These are phyloP conservation scores for Limnomonas spitsbergensis DNA, from an alignment of 139 green algal genomes.

Conservation along the genomic window DNA sequence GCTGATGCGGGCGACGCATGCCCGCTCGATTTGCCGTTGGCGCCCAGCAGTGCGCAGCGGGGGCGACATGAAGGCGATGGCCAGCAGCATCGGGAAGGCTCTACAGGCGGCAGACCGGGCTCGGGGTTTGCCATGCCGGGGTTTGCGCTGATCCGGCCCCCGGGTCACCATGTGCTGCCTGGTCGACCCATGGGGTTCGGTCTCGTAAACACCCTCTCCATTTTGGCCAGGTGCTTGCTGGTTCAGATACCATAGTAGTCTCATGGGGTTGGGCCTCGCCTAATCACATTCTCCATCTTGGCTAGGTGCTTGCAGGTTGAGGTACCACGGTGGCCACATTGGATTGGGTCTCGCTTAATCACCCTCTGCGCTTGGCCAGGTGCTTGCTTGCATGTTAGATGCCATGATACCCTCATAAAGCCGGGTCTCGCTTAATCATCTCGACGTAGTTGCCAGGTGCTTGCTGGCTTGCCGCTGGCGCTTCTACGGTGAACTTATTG, in stretches of 20 bases:
- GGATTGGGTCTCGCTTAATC: too few relatives aligned
- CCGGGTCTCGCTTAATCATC: too few relatives aligned
- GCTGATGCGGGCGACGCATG: too few relatives aligned
- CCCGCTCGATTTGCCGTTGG: too few relatives aligned
- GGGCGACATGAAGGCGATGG: neutral
- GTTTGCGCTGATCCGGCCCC: conserved; percentile 78
- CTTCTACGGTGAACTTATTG: too few relatives aligned
- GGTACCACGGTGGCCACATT: neutral
- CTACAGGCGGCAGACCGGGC: neutral
- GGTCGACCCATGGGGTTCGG: conserved; percentile 85
- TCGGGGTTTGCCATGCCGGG: conserved; percentile 22
- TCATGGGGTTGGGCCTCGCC: neutral
- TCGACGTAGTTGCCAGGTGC: neutral
- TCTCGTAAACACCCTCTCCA: conserved; percentile 71
- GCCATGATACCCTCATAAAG: too few relatives aligned
- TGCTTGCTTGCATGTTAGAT: neutral
- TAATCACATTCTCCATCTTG: neutral
- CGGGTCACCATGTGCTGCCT: conserved; percentile 80
- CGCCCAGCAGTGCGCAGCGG: neutral
- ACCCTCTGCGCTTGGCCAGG: neutral
- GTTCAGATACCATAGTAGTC: conserved; percentile 15
- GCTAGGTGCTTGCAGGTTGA: neutral
- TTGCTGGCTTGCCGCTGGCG: neutral
- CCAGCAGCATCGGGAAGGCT: neutral
- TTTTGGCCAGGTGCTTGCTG: conserved; percentile 64